These are phyloP conservation scores for Stagonosporopsis rhizophila DNA, from an alignment of 2,329 filamentous ascomycete species.

Conservation along the genomic window DNA sequence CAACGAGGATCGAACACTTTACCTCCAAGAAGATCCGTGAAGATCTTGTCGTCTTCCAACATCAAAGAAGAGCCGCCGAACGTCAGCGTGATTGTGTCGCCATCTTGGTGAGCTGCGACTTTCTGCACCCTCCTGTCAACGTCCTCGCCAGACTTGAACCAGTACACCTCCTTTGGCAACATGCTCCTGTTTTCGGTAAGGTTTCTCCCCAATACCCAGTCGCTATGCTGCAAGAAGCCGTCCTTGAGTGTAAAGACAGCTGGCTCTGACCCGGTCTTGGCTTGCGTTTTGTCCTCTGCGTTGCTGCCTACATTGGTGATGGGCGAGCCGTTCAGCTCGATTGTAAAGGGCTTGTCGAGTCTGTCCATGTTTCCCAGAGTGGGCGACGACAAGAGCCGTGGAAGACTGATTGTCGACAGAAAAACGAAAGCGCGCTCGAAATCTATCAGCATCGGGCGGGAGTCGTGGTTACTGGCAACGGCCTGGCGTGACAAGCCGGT, in stretches of 20 bases:
- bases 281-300: constrained; percentile 23
- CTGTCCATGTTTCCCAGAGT: constrained; percentile 29
- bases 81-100: constrained; percentile 24
- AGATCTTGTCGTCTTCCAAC: constrained; percentile 24
- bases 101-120: constrained; percentile 28
- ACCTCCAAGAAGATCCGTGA: constrained; percentile 29
- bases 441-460: constrained; percentile 14
- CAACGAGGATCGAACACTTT: background rate
- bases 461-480: constrained; percentile 1
- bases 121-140: constrained; percentile 19
- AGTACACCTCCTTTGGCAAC: constrained; percentile 33
- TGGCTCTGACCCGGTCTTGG: constrained; percentile 26
- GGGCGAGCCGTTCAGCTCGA: constrained; percentile 33
- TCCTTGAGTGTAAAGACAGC: constrained; percentile 35
- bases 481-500: background rate
- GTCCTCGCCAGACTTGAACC: constrained; percentile 29
- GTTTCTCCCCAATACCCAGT: constrained; percentile 31
- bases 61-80: constrained; percentile 28
- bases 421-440: constrained; percentile 17
- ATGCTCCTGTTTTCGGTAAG: constrained; percentile 33
- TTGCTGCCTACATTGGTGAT: constrained; percentile 22
- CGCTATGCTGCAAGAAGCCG: constrained; percentile 26
- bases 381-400: constrained; percentile 15
- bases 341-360: constrained; percentile 32
- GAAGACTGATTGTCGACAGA: constrained; percentile 9